phyloP scores from a whole-genome alignment of 1,284 basidiomycete species.

The Blastosporella zonata region DNA sequence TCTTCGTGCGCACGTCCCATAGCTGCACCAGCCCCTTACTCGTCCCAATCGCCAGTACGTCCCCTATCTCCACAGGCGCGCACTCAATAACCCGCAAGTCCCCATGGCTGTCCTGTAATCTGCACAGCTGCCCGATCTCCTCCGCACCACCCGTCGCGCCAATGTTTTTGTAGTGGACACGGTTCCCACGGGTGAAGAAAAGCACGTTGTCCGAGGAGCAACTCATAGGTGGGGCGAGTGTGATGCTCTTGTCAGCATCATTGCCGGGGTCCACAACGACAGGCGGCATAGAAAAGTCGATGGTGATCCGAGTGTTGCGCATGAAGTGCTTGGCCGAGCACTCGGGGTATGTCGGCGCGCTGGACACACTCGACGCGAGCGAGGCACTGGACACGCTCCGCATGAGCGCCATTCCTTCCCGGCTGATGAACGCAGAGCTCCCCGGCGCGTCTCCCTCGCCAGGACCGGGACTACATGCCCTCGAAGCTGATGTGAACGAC shows the following conservation, averaged over 20 bases:
- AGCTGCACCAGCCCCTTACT: constrained; percentile 47
- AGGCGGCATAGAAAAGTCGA: constrained; percentile 36
- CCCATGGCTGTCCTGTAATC: constrained; percentile 44
- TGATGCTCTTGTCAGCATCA: not conserved
- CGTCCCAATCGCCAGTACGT: constrained; percentile 45
- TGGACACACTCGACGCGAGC: constrained; percentile 23
- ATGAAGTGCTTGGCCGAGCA: constrained; percentile 37
- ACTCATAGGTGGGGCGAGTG: constrained; percentile 31
- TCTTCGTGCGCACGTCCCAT: constrained; percentile 49
- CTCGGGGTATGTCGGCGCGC: constrained; percentile 27
- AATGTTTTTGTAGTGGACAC: constrained; percentile 50
- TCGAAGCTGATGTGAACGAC: constrained; percentile 25
- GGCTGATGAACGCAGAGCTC: constrained; percentile 24
- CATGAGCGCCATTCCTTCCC: constrained; percentile 29
- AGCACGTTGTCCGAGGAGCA: constrained; percentile 43
- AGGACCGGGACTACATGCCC: constrained; percentile 22
- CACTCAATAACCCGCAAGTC: constrained; percentile 42
- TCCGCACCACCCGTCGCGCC: constrained; percentile 27
- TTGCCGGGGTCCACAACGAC: constrained; percentile 11
- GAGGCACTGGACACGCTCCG: constrained; percentile 36
- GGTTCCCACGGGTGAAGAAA: constrained; percentile 50
- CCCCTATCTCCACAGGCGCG: constrained; percentile 35
- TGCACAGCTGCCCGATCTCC: constrained; percentile 49
- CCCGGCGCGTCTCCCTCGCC: constrained; percentile 19
- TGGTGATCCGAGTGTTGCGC: constrained; percentile 34